Evolutionary conservation across 2,329 filamentous ascomycete genomes (phyloP).

Genomic region (Akanthomyces uredinophilus): DNA sequence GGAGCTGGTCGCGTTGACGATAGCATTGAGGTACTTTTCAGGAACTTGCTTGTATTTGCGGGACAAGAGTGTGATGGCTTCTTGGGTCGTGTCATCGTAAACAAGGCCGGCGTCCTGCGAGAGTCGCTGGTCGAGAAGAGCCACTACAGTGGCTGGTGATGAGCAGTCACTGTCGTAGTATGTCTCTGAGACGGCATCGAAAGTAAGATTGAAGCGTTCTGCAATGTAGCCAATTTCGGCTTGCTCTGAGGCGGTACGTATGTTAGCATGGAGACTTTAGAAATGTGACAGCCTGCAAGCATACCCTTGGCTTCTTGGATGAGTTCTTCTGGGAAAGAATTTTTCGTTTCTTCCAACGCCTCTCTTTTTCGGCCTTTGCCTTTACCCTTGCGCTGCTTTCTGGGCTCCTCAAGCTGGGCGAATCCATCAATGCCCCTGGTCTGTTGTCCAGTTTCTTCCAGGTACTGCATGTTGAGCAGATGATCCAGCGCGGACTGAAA

Average conservation of each 20-base stretch:
- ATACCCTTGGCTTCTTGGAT: constrained; percentile 27
- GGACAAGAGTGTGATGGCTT: constrained; percentile 26
- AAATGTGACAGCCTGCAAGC: constrained; percentile 12
- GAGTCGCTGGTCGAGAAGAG: constrained; percentile 40
- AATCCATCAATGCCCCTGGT: constrained; percentile 81
- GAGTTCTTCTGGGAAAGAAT: constrained; percentile 17
- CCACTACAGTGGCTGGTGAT: constrained; percentile 34
- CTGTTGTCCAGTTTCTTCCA: constrained; percentile 60
- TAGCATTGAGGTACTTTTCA: constrained; percentile 35
- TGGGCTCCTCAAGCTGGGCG: constrained; percentile 45
- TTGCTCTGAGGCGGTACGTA: constrained; percentile 21
- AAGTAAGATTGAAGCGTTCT: constrained; percentile 37
- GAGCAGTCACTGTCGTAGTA: constrained; percentile 36
- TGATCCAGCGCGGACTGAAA: constrained; percentile 70
- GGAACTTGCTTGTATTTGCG: constrained; percentile 39
- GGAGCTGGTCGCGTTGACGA: constrained; percentile 36
- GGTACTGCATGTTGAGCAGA: constrained; percentile 71
- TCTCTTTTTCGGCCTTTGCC: constrained; percentile 25
- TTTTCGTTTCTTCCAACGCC: constrained; percentile 17
- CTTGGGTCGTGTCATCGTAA: constrained; percentile 24
- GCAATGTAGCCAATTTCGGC: constrained; percentile 41
- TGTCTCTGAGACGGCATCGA: constrained; percentile 35
- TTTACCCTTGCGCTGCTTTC: constrained; percentile 33
- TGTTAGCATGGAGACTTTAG: neutral
- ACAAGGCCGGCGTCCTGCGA: constrained; percentile 27